Base-by-base conservation (phyloP, 768 basidiomycete species). In the Mycena galopus region DNA sequence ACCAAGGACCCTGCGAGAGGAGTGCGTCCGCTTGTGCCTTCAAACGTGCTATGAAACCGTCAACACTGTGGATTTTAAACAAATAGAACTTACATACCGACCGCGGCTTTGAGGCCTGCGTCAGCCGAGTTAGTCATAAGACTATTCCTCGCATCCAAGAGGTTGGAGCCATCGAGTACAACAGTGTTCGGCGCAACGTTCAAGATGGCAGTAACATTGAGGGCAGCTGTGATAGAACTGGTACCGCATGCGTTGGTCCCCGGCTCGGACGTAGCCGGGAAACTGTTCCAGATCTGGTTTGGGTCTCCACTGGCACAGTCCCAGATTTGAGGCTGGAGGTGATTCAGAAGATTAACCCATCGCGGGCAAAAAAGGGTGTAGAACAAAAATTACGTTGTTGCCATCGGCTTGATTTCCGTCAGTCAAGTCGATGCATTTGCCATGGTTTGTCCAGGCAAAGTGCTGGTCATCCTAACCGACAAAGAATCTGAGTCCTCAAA, bases 171-270 rank as follows among this genome's bases (percentile, higher is more conserved):
- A n/a, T n/a, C n/a, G n/a, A n/a, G n/a, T n/a, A n/a, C n/a, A n/a
- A n/a, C n/a, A n/a, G n/a, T n/a, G n/a, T n/a, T n/a, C n/a, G n/a
- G n/a, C n/a, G n/a, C n/a, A n/a, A n/a, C n/a, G n/a, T n/a, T n/a
- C n/a, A n/a, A n/a, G n/a, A n/a, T n/a, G n/a, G n/a, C n/a, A n/a
- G n/a, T n/a, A n/a, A n/a, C n/a, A n/a, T n/a, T n/a, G n/a, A n/a
- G n/a, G n/a, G n/a, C n/a, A n/a, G n/a, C n/a, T n/a, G n/a, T n/a
- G n/a, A n/a, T n/a, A n/a, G n/a, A n/a, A n/a, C n/a, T n/a, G n/a
- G 88, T 86, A 1, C 91, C 92, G 77, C 95, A 96, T 66, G 86
- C 81, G 81, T 95, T 93, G 35, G 88, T 89, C 23, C 92, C 92
- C 42, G 81, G 81, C 77, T 93, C 77, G 32, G 81, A 79, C n/a